A percentile compares a stretch with the other conserved stretches of the same genome.
Evolutionary conservation across 2,329 filamentous ascomycete species (phyloP).

Genomic region (Ophiostoma novo-ulmi): DNA sequence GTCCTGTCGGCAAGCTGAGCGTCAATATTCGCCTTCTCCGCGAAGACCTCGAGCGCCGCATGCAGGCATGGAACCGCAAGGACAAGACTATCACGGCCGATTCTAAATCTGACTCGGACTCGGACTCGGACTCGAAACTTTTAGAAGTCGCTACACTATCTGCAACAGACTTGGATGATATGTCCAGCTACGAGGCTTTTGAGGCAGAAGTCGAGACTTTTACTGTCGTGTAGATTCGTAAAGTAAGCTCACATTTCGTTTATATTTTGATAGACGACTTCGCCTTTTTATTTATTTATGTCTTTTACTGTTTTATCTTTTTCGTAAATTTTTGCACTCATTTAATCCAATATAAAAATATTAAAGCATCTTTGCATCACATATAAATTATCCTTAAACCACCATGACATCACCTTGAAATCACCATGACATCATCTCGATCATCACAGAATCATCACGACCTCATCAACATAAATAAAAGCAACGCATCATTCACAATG

Average conservation of each 20-base stretch:
- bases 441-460: too few species aligned
- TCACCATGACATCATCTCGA: too few species aligned
- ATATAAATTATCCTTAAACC: too few species aligned
- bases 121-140: not conserved
- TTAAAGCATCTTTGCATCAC: too few species aligned
- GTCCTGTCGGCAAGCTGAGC: conserved; percentile 18
- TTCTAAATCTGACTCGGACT: not conserved
- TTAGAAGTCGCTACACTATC: not conserved
- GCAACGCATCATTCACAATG: too few species aligned
- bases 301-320: not conserved
- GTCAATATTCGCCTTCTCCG: conserved; percentile 20
- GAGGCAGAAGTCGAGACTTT: not conserved
- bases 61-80: conserved; percentile 17
- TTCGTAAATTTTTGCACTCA: not conserved
- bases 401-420: too few species aligned
- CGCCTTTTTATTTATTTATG: not conserved
- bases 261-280: not conserved
- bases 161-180: not conserved
- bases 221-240: not conserved
- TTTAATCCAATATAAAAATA: too few species aligned
- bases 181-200: not conserved
- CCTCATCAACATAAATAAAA: too few species aligned
- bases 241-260: not conserved
- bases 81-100: not conserved
- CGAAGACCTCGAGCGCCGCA: conserved; percentile 21